Percentiles rank a stretch among this genome's conserved stretches.
Conservation (phyloP, 2,329 filamentous ascomycete species). For the Teratosphaeria zuluensis region DNA sequence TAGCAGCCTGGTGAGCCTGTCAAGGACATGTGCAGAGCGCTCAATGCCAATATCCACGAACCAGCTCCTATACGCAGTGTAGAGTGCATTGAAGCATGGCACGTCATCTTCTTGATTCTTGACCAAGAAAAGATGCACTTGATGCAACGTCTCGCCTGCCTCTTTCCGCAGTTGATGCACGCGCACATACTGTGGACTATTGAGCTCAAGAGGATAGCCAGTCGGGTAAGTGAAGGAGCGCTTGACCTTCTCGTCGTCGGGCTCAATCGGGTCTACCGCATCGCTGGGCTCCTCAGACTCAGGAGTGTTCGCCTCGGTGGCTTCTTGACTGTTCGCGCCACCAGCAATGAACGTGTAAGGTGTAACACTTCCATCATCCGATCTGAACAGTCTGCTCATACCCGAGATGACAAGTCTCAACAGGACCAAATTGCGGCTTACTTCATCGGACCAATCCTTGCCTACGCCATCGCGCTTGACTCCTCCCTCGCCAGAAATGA, state of each 20-base stretch:
- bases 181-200: conserved; percentile 56
- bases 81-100: conserved; percentile 84
- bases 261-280: conserved; percentile 42
- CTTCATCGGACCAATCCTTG: conserved; percentile 98
- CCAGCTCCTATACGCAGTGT: conserved; percentile 88
- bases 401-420: conserved; percentile 84
- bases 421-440: conserved; percentile 79
- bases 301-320: conserved; percentile 41
- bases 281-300: conserved; percentile 39
- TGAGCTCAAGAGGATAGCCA: conserved; percentile 65
- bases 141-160: conserved; percentile 70
- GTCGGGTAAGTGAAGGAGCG: conserved; percentile 82
- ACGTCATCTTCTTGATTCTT: conserved; percentile 90
- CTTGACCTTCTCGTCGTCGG: conserved; percentile 69
- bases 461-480: conserved; percentile 90
- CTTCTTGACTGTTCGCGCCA: conserved; percentile 25
- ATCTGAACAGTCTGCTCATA: conserved; percentile 80
- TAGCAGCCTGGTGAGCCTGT: conserved; percentile 75
- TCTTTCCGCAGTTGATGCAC: conserved; percentile 75
- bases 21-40: conserved; percentile 83
- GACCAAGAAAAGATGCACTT: conserved; percentile 74
- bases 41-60: conserved; percentile 97
- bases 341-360: conserved; percentile 20
- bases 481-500: conserved; percentile 67
- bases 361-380: conserved; percentile 36